phyloP scores from a whole-genome alignment of 2,329 filamentous ascomycete species.

The Aspergillus caelatus region DNA sequence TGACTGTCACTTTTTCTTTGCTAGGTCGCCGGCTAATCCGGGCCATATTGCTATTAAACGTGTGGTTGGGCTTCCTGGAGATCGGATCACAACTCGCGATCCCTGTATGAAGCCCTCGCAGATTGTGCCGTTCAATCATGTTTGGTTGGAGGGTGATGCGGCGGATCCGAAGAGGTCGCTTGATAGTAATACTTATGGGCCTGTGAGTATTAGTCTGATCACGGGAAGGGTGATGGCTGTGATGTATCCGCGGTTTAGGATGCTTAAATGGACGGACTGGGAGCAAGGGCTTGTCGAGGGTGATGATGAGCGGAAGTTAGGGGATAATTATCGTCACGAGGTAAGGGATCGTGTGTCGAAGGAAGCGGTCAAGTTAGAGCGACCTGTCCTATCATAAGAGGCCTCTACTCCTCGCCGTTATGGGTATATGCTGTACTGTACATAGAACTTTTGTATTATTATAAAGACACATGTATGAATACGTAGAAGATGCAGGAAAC shows the following conservation, averaged over 20 bases:
- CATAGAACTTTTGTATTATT: constrained; percentile 6
- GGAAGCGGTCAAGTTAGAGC: constrained; percentile 40
- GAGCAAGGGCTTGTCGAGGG: constrained; percentile 32
- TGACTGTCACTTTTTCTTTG: neutral
- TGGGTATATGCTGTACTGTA: constrained; percentile 12
- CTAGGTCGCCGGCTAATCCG: constrained; percentile 71
- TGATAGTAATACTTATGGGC: constrained; percentile 91
- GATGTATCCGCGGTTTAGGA: constrained; percentile 61
- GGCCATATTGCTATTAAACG: constrained; percentile 76
- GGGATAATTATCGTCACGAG: constrained; percentile 35
- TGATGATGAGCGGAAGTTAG: constrained; percentile 26
- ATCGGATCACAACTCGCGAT: constrained; percentile 68
- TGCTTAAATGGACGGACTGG: constrained; percentile 42
- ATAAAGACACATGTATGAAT: neutral
- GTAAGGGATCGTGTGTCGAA: constrained; percentile 41
- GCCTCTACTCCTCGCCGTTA: constrained; percentile 1
- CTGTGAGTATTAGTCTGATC: constrained; percentile 74
- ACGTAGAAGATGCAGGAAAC: neutral
- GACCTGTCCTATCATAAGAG: constrained; percentile 28
- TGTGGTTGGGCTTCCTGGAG: constrained; percentile 78
- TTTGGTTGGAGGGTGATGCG: constrained; percentile 95
- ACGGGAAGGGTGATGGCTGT: constrained; percentile 74
- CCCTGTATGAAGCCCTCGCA: constrained; percentile 59
- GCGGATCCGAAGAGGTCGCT: constrained; percentile 64
- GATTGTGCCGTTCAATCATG: constrained; percentile 76